Base-by-base conservation (phyloP, 2,329 filamentous ascomycete genomes). In the Hymenoscyphus albidus region DNA sequence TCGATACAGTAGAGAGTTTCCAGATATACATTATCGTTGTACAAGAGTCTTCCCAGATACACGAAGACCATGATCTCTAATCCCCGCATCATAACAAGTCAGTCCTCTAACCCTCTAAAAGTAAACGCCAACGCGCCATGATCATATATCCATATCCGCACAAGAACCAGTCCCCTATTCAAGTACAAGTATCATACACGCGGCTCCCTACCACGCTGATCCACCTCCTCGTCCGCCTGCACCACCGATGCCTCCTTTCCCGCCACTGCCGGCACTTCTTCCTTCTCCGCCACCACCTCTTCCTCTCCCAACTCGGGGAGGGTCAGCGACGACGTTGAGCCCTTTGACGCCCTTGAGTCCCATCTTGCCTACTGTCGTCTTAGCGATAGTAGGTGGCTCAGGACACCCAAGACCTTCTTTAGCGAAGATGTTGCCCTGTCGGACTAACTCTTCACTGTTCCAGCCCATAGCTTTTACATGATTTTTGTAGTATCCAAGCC, bases 291-390 rank as follows among this genome's bases (percentile, higher is more conserved):
- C 56, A 9, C 64, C 63, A 12, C 65, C 56, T 4, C 64, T 61
- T 32, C 74, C 71, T 1, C 74, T 60, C 39, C 59, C 44, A 31
- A 62, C 67, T 62, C 65, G 68, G 7, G 62, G 62, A 22, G 56
- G 74, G 54, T 80, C 78, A 0, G 80, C 76, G 10, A 80, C 77
- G 7, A 81, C 72, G 3, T 77, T 76, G 10, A 86, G 70, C 0
- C 83, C 83, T 48, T 71, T 77, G 2, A 79, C 78, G 9, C 82
- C 82, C 64, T 79, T 79, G 56, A 86, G 70, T 0, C 83, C 83
- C 83, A 86, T 86, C 78, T 85, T 86, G 16, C 78, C 76, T 2
- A 83, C 78, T 0, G 76, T 80, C 55, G 73, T 78, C 72, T 81
- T 81, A 66, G 76, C 74, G 1, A 86, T 74, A 1, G 74, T 51